These are phyloP conservation scores for Pleurotus tuoliensis DNA, from an alignment of 768 basidiomycete species.

Conservation along the genomic window DNA sequence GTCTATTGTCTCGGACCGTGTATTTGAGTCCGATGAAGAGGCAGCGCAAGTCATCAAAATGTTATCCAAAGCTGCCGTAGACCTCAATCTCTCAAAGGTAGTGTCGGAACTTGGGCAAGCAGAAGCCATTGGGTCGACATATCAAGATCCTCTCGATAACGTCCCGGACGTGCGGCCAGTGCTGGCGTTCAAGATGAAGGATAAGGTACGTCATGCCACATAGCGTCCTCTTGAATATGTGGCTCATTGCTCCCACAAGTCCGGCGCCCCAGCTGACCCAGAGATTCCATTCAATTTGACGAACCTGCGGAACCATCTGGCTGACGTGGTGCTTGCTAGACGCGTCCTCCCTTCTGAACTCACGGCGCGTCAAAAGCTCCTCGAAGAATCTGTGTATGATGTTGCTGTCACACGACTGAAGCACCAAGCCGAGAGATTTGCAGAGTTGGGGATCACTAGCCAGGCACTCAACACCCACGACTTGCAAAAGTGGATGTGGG, in stretches of 20 bases:
- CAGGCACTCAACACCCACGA: constrained; percentile 41
- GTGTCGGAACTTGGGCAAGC: constrained; percentile 56
- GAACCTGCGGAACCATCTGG: constrained; percentile 66
- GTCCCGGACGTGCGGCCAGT: constrained; percentile 68
- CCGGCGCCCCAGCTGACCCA: constrained; percentile 17
- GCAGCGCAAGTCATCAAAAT: constrained; percentile 50
- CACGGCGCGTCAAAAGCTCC: constrained; percentile 70
- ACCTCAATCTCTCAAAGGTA: constrained; percentile 44
- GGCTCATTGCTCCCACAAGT: too few relatives aligned
- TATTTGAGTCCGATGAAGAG: constrained; percentile 50
- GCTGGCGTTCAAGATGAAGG: constrained; percentile 28
- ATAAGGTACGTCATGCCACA: constrained; percentile 15
- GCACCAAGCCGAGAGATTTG: constrained; percentile 57
- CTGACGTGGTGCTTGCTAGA: constrained; percentile 58
- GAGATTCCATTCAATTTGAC: constrained; percentile 74
- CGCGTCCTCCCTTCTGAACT: constrained; percentile 63
- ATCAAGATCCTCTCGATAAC: constrained; percentile 39
- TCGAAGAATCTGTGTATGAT: constrained; percentile 85
- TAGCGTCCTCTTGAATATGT: too few relatives aligned
- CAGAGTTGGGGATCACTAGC: constrained; percentile 51
- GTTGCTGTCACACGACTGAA: constrained; percentile 70
- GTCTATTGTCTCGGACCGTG: constrained; percentile 53
- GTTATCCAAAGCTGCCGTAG: constrained; percentile 59
- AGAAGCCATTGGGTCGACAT: constrained; percentile 37
- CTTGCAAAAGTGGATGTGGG: constrained; percentile 81